Evolutionary conservation across 192 early-diverging fungal species (phyloP).

Genomic region (Backusella circina): DNA sequence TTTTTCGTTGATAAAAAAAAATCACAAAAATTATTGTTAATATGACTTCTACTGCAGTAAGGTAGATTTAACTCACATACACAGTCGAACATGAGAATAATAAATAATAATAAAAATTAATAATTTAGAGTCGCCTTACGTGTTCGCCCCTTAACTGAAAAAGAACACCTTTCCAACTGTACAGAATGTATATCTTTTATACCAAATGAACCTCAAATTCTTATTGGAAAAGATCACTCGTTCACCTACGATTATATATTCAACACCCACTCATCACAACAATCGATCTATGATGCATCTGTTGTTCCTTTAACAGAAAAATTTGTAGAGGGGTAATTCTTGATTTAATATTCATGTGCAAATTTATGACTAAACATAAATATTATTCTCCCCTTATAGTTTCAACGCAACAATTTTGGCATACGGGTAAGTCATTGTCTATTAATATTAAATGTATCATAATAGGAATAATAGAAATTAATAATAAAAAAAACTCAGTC

Average conservation of each 20-base stretch:
- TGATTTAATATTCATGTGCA: not conserved
- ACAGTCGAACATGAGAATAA: not conserved
- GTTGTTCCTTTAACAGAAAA: conserved; percentile 61
- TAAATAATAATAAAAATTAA: not conserved
- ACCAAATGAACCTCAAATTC: conserved; percentile 56
- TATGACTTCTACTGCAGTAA: not conserved
- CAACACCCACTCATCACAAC: conserved; percentile 46
- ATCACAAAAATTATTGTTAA: not conserved
- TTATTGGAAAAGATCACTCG: conserved; percentile 56
- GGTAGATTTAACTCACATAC: not conserved
- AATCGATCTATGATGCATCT: conserved; percentile 51
- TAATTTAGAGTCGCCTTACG: conserved; percentile 66
- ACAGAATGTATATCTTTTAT: conserved; percentile 56
- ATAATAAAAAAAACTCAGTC: conserved; percentile 35
- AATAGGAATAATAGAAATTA: not conserved
- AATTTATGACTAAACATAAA: not conserved
- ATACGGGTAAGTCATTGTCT: not conserved
- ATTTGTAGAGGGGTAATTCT: conserved; percentile 66
- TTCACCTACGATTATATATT: conserved; percentile 73
- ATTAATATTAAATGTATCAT: not conserved
- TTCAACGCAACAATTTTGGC: conserved; percentile 81
- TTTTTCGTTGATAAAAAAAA: not conserved
- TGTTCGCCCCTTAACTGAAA: conserved; percentile 70
- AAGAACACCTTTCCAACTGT: conserved; percentile 64
- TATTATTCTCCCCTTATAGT: conserved; percentile 27